Base-by-base conservation (phyloP, 225 moss, liverwort and hornwort species). In the Lunularia cruciata region DNA sequence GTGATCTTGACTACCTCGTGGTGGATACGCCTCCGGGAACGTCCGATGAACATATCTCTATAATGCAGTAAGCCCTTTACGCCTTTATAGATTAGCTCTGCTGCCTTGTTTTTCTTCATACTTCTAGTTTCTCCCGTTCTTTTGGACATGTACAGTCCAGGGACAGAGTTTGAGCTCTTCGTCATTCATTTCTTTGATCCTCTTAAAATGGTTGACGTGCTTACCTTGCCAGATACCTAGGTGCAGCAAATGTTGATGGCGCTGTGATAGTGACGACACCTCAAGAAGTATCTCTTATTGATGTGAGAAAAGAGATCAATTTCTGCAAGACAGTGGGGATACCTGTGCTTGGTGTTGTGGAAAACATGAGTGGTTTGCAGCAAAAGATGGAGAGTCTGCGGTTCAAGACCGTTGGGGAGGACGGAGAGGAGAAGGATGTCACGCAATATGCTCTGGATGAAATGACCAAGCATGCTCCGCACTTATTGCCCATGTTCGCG, bases 21-120 rank as follows among this genome's bases (percentile, higher is more conserved):
- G 89, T 98, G 26, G 98, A 98, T 72, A 92, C 98, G 7, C 91
- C 98, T 73, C 93, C 93, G 1, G 98, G 98, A 27, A 98, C 98
- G 11, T 93, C 93, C 0, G 98, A 98, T 48, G 93, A 98, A 68
- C 93, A 98, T 63, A 98, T 98, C 34, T 98, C 98, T 26, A 98
- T 98, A 32, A 91, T 91, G 90, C 91, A 98, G 77, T 93, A 90
- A 60, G 81, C 70, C 18, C 25, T 45, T 15, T 25, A 20, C 8
- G 22, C 39, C 37, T 39, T 36, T 20, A 1, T 15, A 0, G 27
- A 28, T 3, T 34, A 35, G 34, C 40, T 40, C 13, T 6, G 6
- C 13, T 13, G 6, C 8, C 40, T 40, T 6, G 40, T 40, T 40
- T 40, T 40, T 13, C 13, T 40, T 40, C 40, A 40, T 40, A 6